Evolutionary conservation across 192 early-diverging fungal genomes (phyloP).

Genomic region (Coemansia erecta): DNA sequence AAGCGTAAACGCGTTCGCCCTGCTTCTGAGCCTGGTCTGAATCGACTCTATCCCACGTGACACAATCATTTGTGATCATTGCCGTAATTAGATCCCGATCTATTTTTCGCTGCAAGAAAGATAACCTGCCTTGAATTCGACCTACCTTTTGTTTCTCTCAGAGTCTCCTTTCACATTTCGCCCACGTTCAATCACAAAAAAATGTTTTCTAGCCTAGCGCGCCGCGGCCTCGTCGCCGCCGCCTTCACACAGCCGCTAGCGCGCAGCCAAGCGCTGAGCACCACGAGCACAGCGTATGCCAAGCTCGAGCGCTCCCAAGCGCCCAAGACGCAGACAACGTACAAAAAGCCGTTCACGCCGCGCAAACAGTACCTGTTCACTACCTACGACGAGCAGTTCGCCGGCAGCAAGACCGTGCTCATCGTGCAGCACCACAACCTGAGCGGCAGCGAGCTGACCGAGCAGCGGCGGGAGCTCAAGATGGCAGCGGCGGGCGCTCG

Average conservation of each 20-base stretch:
- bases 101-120: not conserved
- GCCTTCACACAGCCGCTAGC: not conserved
- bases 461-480: slow-evolving; percentile 27
- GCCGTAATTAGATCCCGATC: not conserved
- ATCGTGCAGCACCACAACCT: slow-evolving; percentile 52
- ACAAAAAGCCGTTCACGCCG: slow-evolving; percentile 51
- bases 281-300: not conserved
- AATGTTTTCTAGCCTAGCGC: not conserved
- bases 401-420: slow-evolving; percentile 19
- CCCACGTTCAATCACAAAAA: not conserved
- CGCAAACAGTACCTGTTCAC: slow-evolving; percentile 52
- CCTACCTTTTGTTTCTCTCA: too few relatives aligned
- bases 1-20: too few relatives aligned
- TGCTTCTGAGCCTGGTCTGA: too few relatives aligned
- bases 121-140: slow-evolving; percentile 2
- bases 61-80: not conserved
- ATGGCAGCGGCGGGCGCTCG: slow-evolving; percentile 22
- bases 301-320: slow-evolving; percentile 33
- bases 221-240: not conserved
- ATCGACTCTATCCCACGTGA: too few relatives aligned
- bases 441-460: slow-evolving; percentile 33
- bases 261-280: not conserved
- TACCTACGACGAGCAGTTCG: slow-evolving; percentile 45
- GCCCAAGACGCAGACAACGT: slow-evolving; percentile 41
- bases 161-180: not conserved